phyloP scores from a whole-genome alignment of 371 early-diverging fungal species.

The Mucor irregularis region DNA sequence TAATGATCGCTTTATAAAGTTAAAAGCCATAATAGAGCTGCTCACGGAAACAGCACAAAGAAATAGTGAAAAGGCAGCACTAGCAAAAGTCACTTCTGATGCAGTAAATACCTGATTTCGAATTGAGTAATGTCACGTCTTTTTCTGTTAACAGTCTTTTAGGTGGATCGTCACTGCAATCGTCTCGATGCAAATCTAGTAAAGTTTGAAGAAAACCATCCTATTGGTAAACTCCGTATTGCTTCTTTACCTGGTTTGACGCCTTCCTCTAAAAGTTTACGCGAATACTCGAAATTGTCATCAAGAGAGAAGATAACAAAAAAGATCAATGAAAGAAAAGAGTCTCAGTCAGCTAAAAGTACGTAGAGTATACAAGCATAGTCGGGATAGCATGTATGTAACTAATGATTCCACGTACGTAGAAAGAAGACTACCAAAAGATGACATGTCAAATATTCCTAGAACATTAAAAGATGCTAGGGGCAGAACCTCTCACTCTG shows the following conservation, averaged over 20 bases:
- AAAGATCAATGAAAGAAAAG: slow-evolving; percentile 16
- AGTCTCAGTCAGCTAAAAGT: slow-evolving; percentile 17
- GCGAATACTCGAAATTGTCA: slow-evolving; percentile 26
- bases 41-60: slow-evolving; percentile 78
- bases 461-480: slow-evolving; percentile 18
- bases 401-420: not conserved
- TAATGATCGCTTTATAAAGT: slow-evolving; percentile 56
- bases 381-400: not conserved
- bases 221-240: slow-evolving; percentile 36
- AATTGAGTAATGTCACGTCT: no score
- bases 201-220: slow-evolving; percentile 46
- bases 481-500: slow-evolving; percentile 3
- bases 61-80: slow-evolving; percentile 88
- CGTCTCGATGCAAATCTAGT: slow-evolving; percentile 50
- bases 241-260: slow-evolving; percentile 39
- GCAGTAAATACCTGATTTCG: slow-evolving; percentile 32
- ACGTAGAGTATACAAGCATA: not conserved
- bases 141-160: no score
- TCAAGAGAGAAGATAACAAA: slow-evolving; percentile 17
- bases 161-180: slow-evolving; percentile 50
- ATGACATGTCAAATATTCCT: slow-evolving; percentile 7
- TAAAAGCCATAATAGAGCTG: slow-evolving; percentile 61
- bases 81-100: slow-evolving; percentile 92
- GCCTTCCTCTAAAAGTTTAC: slow-evolving; percentile 37
- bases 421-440: slow-evolving; percentile 19